These are phyloP conservation scores for Spiraea crenata DNA, from an alignment of 331 rosid species.

Conservation along the genomic window DNA sequence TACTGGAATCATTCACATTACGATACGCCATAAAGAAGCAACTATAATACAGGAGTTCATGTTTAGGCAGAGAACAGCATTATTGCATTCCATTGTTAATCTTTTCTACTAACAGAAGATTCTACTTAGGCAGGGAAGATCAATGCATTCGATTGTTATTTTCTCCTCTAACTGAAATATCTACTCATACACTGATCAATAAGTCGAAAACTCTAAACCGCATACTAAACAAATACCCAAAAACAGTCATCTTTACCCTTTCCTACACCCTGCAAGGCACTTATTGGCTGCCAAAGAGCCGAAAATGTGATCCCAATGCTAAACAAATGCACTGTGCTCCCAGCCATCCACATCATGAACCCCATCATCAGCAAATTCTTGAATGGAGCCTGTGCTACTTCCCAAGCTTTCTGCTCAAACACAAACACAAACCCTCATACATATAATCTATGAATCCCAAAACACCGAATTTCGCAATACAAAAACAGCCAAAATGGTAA, in stretches of 20 bases:
- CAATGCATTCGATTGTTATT: no score
- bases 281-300: conserved; percentile 96
- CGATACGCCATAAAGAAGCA: not conserved
- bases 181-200: not conserved
- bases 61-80: not conserved
- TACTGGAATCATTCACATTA: not conserved
- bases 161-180: not conserved
- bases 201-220: not conserved
- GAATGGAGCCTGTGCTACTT: conserved; percentile 91
- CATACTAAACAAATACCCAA: no score
- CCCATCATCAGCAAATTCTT: conserved; percentile 98
- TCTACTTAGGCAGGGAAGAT: no score
- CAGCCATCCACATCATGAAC: conserved; percentile 99
- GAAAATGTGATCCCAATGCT: conserved; percentile 97
- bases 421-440: not conserved
- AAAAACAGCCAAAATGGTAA: not conserved
- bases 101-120: no score
- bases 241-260: conserved; percentile 50
- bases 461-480: not conserved
- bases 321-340: conserved; percentile 83
- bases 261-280: conserved; percentile 86
- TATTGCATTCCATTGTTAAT: not conserved
- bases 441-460: not conserved
- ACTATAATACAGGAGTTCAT: not conserved
- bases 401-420: conserved; percentile 88